phyloP scores from a whole-genome alignment of 257 asterid genomes.

The Handroanthus guayacan region DNA sequence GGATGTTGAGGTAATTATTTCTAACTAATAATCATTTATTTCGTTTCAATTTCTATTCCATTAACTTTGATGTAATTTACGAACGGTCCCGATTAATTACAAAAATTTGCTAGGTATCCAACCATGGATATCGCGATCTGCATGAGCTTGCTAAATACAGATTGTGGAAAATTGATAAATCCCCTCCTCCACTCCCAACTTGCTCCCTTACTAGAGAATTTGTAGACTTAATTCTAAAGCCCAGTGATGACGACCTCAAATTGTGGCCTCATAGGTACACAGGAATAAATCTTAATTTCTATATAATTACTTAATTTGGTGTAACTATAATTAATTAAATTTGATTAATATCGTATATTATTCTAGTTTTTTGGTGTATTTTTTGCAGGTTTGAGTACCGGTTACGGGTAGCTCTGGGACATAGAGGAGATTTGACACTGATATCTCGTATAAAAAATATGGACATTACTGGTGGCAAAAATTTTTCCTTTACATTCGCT shows the following conservation, averaged over 20 bases:
- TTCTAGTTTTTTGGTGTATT: background rate
- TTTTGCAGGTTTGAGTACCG: conserved; percentile 69
- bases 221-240: conserved; percentile 69
- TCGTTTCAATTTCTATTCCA: no score
- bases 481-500: conserved; percentile 72
- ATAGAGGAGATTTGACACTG: conserved; percentile 68
- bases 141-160: conserved; percentile 82
- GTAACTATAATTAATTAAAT: no score
- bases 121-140: conserved; percentile 54
- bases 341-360: no score
- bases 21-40: no score
- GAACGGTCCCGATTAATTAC: no score
- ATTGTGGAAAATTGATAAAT: conserved; percentile 64
- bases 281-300: conserved; percentile 8
- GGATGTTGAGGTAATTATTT: no score
- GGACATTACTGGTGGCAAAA: conserved; percentile 59
- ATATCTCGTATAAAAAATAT: conserved; percentile 74
- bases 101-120: conserved; percentile 53
- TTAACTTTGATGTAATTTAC: no score
- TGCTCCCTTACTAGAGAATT: conserved; percentile 51
- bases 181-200: conserved; percentile 60
- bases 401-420: conserved; percentile 63
- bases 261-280: conserved; percentile 67
- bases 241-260: conserved; percentile 66
- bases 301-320: no score